Conservation (phyloP, 305 asterid species). For the Plantago coronopus region DNA sequence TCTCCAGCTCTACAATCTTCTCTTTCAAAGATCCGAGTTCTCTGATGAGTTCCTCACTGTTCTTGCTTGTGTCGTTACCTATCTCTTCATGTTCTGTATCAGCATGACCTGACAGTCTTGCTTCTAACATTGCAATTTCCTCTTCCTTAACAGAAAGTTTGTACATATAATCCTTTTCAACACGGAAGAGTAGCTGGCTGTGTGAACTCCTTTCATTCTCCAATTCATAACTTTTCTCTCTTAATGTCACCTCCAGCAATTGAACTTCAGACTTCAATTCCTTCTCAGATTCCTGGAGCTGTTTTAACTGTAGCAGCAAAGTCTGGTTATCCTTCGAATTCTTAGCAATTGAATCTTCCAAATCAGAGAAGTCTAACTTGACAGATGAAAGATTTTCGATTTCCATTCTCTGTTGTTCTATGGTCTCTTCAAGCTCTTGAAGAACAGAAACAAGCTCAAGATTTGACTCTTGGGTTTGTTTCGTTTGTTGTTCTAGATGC, state of each 20-base stretch:
- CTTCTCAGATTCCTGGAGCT: conserved; percentile 50
- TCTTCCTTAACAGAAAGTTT: conserved; percentile 47
- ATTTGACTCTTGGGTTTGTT: conserved; percentile 80
- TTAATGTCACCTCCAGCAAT: conserved; percentile 37
- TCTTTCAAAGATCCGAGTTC: conserved; percentile 54
- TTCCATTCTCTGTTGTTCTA: conserved; percentile 66
- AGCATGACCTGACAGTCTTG: conserved; percentile 23
- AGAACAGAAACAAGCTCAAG: conserved; percentile 74
- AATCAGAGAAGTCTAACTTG: conserved; percentile 24
- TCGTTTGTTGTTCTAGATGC: conserved; percentile 58
- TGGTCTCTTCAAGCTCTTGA: conserved; percentile 79
- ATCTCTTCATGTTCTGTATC: conserved; percentile 23
- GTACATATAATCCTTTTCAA: conserved; percentile 38
- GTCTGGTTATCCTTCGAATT: conserved; percentile 31
- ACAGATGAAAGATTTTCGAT: conserved; percentile 56
- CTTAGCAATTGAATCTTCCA: conserved; percentile 27
- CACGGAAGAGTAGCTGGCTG: conserved; percentile 28
- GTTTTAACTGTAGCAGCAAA: conserved; percentile 36
- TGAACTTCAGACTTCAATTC: conserved; percentile 36
- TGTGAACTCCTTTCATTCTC: conserved; percentile 41
- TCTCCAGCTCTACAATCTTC: conserved; percentile 69
- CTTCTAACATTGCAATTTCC: conserved; percentile 44
- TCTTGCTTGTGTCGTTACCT: conserved; percentile 20
- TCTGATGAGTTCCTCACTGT: conserved; percentile 29
- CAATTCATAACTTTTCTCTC: conserved; percentile 40